Evolutionary conservation across 2,329 filamentous ascomycete genomes (phyloP).

Genomic region (Penicillium sp.): DNA sequence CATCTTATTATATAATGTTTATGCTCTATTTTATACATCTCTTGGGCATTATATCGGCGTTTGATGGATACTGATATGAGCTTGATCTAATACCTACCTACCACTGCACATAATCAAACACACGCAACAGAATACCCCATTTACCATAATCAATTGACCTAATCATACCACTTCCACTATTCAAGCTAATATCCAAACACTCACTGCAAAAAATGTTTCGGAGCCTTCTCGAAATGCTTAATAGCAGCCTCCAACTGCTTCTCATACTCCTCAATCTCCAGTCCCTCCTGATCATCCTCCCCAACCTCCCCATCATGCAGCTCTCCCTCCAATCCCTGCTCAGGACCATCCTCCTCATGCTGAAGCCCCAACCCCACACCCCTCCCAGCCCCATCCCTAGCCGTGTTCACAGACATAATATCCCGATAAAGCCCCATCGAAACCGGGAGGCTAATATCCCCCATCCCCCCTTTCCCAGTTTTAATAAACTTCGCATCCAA

Average conservation of each 20-base stretch:
- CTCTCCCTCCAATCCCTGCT: conserved; percentile 8
- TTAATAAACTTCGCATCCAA: conserved; percentile 23
- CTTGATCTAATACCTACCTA: not conserved
- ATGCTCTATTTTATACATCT: conserved; percentile 2
- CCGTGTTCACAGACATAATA: conserved; percentile 22
- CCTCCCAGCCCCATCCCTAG: conserved; percentile 4
- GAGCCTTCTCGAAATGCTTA: conserved; percentile 23
- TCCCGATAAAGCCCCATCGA: conserved; percentile 26
- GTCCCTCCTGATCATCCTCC: conserved; percentile 18
- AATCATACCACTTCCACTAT: not conserved
- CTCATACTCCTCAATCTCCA: conserved; percentile 21
- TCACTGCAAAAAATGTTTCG: conserved; percentile 22
- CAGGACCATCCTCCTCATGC: conserved; percentile 4
- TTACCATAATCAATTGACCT: not conserved
- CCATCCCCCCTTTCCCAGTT: conserved; percentile 6
- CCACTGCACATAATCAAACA: conserved; percentile 10
- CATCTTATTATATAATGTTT: not conserved
- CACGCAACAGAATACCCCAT: not conserved
- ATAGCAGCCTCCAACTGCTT: conserved; percentile 25
- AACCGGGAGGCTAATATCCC: conserved; percentile 11
- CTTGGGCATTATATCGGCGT: conserved; percentile 5
- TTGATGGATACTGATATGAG: not conserved
- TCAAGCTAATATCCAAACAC: not conserved
- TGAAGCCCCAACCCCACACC: conserved; percentile 8
- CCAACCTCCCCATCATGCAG: conserved; percentile 9